Evolutionary conservation across 192 early-diverging fungal genomes (phyloP).

Genomic region (Coemansia sp.): DNA sequence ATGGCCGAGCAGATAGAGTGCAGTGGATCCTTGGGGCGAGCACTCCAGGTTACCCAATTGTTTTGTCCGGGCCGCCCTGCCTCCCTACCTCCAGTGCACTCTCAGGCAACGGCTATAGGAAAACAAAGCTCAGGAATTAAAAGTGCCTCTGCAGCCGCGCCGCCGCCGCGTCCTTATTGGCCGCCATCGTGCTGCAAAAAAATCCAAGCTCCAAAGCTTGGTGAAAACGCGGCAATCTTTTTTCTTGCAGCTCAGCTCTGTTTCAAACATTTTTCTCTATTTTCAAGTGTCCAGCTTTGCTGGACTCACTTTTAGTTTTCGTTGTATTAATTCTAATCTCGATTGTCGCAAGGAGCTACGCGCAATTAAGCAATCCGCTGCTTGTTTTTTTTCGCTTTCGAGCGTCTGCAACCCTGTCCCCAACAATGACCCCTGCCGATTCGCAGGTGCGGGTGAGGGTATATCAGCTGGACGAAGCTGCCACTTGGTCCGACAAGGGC

Average conservation of each 20-base stretch:
- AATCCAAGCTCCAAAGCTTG: neutral
- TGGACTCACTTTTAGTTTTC: constrained; percentile 1
- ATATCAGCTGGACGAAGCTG: constrained; percentile 70
- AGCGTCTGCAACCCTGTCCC: constrained; percentile 8
- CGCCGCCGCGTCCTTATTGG: neutral
- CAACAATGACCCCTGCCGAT: constrained; percentile 39
- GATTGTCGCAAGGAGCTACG: neutral
- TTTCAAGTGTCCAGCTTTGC: constrained; percentile 1
- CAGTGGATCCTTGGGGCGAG: neutral
- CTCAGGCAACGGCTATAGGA: neutral
- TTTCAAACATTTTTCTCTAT: neutral
- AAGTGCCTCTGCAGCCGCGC: neutral
- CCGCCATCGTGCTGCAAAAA: neutral
- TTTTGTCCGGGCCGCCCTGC: neutral
- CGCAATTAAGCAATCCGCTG: neutral
- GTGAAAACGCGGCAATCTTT: neutral
- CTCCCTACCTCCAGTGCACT: neutral
- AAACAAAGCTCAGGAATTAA: constrained; percentile 2
- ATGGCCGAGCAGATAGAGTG: neutral
- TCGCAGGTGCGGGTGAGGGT: constrained; percentile 77
- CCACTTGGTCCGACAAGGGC: constrained; percentile 81
- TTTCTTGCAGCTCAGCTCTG: neutral
- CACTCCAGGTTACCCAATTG: neutral
- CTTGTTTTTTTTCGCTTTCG: neutral
- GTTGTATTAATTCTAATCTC: neutral